phyloP scores from a whole-genome alignment of 2,329 filamentous ascomycete species.

The Stagonosporopsis cucurbitacearum region DNA sequence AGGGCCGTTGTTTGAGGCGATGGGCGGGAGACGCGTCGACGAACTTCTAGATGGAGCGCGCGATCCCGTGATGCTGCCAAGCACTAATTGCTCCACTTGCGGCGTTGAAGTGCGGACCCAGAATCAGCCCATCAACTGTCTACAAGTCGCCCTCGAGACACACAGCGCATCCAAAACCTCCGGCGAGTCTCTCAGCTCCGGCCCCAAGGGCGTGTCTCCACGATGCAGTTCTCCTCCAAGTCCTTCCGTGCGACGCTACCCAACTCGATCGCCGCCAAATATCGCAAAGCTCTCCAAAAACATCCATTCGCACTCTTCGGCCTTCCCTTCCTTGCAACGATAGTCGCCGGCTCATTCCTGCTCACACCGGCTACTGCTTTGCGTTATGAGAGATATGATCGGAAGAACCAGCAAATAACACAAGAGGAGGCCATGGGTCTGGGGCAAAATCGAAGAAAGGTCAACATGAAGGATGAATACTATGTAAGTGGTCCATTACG shows the following conservation, averaged over 20 bases:
- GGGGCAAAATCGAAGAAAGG: constrained; percentile 71
- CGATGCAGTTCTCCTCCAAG: constrained; percentile 58
- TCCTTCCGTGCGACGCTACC: constrained; percentile 63
- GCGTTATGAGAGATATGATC: constrained; percentile 90
- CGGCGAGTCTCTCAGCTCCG: not conserved
- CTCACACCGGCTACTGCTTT: constrained; percentile 93
- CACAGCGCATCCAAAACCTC: not conserved
- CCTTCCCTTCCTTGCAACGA: constrained; percentile 87
- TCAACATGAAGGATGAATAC: constrained; percentile 85
- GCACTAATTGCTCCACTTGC: constrained; percentile 20
- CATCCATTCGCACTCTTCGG: constrained; percentile 94
- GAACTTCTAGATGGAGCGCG: constrained; percentile 22
- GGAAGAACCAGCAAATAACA: constrained; percentile 83
- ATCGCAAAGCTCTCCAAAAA: constrained; percentile 75
- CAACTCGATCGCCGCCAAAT: constrained; percentile 74
- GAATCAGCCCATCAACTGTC: constrained; percentile 10
- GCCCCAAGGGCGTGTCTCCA: constrained; percentile 1
- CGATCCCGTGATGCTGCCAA: constrained; percentile 33
- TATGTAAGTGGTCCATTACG: constrained; percentile 65
- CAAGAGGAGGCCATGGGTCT: constrained; percentile 87
- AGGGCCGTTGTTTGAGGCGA: constrained; percentile 7
- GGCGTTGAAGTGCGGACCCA: not conserved
- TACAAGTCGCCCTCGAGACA: not conserved
- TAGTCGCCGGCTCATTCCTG: constrained; percentile 91
- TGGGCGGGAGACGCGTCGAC: constrained; percentile 23